Base-by-base conservation (phyloP, 1,284 basidiomycete genomes). In the Cryptococcus neoformans region DNA sequence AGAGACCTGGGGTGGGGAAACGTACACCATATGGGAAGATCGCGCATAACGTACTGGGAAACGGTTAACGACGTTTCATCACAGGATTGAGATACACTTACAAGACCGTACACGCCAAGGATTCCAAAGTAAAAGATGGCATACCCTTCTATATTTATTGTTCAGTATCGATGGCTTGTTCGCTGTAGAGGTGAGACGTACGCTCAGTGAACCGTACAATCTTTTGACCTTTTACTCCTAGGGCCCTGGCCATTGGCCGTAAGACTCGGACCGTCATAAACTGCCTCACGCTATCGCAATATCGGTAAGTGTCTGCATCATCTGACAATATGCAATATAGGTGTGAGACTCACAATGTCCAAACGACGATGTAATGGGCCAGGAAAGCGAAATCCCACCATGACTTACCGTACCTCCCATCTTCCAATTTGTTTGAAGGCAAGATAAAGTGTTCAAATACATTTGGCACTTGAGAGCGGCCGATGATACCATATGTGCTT, bases 311-410 rank as follows among this genome's bases (percentile, higher is more conserved):
- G 28, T 28, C 28, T 28, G n/a, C 49, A 14, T 16, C 50, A 21
- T 41, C 21, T 16, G 34, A 7, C 49, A 39, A 11, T 21, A 4
- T 28, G 28, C 28, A 28, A 28, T 40, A 6, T 11, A 14, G 3
- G 3, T 1, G 0, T 3, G 3, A 34, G 6, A 67, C 72, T 61
- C 47, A 77, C 75, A 93, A 91, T 0, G 92, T 95, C 80, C 90
- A 99, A 65, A 97, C 87, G 44, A 99, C 81, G 74, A 98, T 82
- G 75, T 96, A 84, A 77, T 92, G 96, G 2, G 82, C 82, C 47
- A 98, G 74, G 78, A 99, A 99, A n/a, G 83, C 73, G 6, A 96
- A 67, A 74, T 99, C 96, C 65, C 83, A 77, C 66, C 84, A 87
- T 16, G 86, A 84, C 76, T 95, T 96, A 42, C 80, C 81, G 70